Evolutionary conservation across 768 basidiomycete species (phyloP), one percentile per base, ranked within the genome.

Genomic region (Nidularia pulvinata): DNA sequence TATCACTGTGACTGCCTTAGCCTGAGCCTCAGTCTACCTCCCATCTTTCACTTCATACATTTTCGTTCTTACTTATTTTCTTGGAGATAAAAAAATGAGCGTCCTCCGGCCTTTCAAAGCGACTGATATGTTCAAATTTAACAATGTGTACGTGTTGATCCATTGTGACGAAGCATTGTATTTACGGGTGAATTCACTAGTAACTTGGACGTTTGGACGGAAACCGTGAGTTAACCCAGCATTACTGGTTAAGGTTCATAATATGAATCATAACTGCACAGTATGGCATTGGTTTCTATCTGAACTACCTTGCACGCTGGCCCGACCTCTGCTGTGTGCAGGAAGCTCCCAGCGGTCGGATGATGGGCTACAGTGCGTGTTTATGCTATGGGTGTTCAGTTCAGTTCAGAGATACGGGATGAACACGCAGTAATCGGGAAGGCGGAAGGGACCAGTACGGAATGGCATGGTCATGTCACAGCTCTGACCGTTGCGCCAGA

Each of bases 201-300:
- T 56, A 98, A 99, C 71, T 73, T 96, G 64, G 96, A 98, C 69
- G 77, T 95, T 45, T 98, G 93, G 93, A 98, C 97, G 45, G 96
- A 98, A 72, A 98, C 97, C 19, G 95, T 94, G 61, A 64, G 86
- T 73, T 43, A 45, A 11, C 33, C 33, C 2, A 10, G 37, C 10
- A 34, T 10, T 50, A 11, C 46, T 54, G 39, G 11, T 35, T 22
- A 9, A 34, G 16, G n/a, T 46, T 51, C 49, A n/a, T 25, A 25
- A 45, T 55, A 14, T 19, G 34, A 25, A 33, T 48, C 16, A 46
- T 1, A 2, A 10, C 22, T 10, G 14, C 33, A 14, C 57, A 95
- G 91, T 98, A 95, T 69, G 87, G 88, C 47, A 88, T 93, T 61
- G 82, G 80, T 22, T 97, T 96, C 69, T 97, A 98, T 67, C 72